Base-by-base conservation (phyloP, 2,329 filamentous ascomycete species). In the Verticillium albo-atrum region DNA sequence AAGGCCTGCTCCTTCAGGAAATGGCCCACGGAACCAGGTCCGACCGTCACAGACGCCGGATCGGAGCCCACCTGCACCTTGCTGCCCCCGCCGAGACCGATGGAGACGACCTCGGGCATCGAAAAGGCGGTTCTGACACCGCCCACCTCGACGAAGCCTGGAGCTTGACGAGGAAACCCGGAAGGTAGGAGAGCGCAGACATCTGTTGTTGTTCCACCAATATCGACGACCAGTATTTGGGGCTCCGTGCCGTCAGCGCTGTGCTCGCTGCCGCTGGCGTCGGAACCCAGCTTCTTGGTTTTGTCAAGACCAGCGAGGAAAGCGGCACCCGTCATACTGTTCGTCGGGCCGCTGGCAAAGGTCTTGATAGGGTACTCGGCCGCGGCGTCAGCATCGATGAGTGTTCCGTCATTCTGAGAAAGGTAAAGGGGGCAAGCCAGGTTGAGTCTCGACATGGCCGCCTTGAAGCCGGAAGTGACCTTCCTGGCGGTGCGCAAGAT, bases 141-240 rank as follows among this genome's bases (percentile, higher is more conserved):
- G 2, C 79, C 82, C 4, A 88, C 75, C 58, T 84, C 80, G 10
- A 82, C 81, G 57, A 82, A 86, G 0, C 81, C 82, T 0, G 83
- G 78, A 3, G 85, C 83, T 62, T 86, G 83, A 23, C 84, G 77
- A 0, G 85, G 85, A 54, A 86, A 86, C 0, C 85, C 85, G 2
- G 79, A 84, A 0, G 82, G 79, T 1, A 86, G 72, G 2, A 88
- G 68, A 0, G 83, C 75, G 27, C 84, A 83, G 9, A 86, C 80
- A 67, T 88, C 85, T 2, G 83, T 83, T 0, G 84, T 87, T 0
- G 85, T 87, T 17, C 84, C 84, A 7, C 85, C 84, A 28, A 87
- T 79, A 64, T 87, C 84, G 2, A 86, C 77, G 0, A 85, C 82
- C 51, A 86, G 64, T 1, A 76, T 55, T 37, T 75, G 74, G 1